These are phyloP conservation scores for Elsinoe batatas DNA, from an alignment of 2,329 filamentous ascomycete species.

Conservation along the genomic window DNA sequence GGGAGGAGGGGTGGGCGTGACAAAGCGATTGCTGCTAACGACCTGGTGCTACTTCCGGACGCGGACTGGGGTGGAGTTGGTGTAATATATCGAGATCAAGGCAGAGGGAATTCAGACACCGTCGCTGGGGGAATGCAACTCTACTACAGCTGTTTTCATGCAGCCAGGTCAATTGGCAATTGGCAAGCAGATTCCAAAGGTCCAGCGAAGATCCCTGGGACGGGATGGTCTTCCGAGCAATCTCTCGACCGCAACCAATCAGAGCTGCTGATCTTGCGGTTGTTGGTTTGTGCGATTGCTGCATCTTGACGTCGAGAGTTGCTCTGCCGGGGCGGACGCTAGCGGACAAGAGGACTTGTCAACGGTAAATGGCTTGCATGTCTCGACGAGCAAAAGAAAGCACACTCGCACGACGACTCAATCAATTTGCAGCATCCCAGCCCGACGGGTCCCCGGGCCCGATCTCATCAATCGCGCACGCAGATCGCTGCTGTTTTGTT, in stretches of 20 bases:
- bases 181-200: too few relatives aligned
- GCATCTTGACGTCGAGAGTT: not conserved
- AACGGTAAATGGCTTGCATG: not conserved
- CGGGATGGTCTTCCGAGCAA: not conserved
- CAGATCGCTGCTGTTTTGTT: not conserved
- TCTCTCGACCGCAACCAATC: not conserved
- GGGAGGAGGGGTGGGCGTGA: not conserved
- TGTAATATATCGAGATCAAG: too few relatives aligned
- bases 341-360: slow-evolving; percentile 1
- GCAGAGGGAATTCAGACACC: too few relatives aligned
- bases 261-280: not conserved
- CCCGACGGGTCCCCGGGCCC: not conserved
- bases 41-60: not conserved
- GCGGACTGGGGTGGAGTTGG: not conserved
- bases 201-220: not conserved
- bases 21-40: not conserved
- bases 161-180: too few relatives aligned
- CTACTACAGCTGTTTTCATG: too few relatives aligned
- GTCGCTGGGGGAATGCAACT: too few relatives aligned
- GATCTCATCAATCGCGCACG: not conserved
- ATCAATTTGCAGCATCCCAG: not conserved
- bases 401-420: not conserved
- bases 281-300: not conserved
- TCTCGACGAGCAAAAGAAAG: too few relatives aligned
- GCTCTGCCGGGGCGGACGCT: not conserved